phyloP scores from a whole-genome alignment of 345 rosid species.

The Linum trigynum region DNA sequence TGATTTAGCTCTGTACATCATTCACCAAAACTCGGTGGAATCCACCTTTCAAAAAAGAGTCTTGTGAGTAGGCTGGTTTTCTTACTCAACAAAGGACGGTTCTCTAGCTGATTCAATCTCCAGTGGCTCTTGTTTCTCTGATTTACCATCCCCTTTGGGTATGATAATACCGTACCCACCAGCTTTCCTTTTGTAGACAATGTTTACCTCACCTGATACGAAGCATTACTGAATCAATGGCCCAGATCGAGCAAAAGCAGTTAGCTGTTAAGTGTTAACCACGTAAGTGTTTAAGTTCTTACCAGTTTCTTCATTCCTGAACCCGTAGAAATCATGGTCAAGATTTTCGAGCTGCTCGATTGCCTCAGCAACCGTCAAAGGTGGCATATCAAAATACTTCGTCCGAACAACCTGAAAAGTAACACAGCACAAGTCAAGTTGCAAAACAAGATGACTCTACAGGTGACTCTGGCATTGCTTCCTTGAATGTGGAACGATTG shows the following conservation, averaged over 20 bases:
- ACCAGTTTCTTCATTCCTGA: conserved; percentile 88
- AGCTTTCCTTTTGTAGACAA: conserved; percentile 67
- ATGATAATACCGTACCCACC: conserved; percentile 90
- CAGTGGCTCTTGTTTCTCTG: conserved; percentile 54
- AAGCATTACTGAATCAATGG: conserved; percentile 8
- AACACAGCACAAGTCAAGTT: background rate
- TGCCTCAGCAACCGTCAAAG: conserved; percentile 72
- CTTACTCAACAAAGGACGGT: conserved; percentile 41
- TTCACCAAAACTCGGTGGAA: conserved; percentile 1
- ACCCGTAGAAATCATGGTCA: conserved; percentile 81
- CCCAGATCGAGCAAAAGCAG: background rate
- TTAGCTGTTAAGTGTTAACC: background rate
- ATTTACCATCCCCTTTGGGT: conserved; percentile 55
- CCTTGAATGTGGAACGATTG: conserved; percentile 53
- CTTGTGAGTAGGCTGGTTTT: conserved; percentile 1
- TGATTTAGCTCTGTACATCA: conserved; percentile 11
- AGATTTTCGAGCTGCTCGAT: conserved; percentile 80
- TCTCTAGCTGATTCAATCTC: conserved; percentile 44
- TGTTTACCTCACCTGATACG: conserved; percentile 73
- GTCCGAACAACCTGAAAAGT: conserved; percentile 65
- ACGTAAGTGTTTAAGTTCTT: conserved; percentile 7
- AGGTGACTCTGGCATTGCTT: conserved; percentile 31
- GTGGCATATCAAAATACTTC: conserved; percentile 86
- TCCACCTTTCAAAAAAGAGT: background rate
- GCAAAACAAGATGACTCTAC: background rate